These are phyloP conservation scores for Begonia peltatifolia DNA, from an alignment of 306 rosid species.

Conservation along the genomic window DNA sequence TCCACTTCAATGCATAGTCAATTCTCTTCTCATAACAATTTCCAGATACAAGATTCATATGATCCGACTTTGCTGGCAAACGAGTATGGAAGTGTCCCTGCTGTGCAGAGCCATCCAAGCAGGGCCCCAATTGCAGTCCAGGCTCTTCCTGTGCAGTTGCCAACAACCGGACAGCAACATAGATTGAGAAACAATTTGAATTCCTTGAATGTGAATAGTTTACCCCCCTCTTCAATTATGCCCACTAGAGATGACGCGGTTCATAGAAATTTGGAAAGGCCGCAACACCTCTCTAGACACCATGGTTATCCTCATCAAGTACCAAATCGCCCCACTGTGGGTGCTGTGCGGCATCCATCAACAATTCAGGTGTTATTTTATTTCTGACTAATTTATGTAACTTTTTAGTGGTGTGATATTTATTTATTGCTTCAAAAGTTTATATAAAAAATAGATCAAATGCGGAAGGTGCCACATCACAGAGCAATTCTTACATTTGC, in stretches of 20 bases:
- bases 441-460: too few relatives aligned
- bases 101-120: constrained; percentile 15
- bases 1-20: constrained; percentile 32
- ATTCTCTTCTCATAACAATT: constrained; percentile 18
- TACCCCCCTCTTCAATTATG: constrained; percentile 31
- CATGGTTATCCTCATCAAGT: constrained; percentile 30
- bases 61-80: constrained; percentile 17
- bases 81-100: constrained; percentile 40
- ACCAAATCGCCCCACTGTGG: constrained; percentile 15
- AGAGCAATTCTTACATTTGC: too few relatives aligned
- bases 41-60: constrained; percentile 32
- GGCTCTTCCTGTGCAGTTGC: constrained; percentile 69
- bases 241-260: constrained; percentile 19
- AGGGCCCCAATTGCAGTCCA: constrained; percentile 64
- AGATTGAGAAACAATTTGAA: constrained; percentile 29
- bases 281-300: constrained; percentile 37
- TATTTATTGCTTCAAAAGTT: too few relatives aligned
- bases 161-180: constrained; percentile 23
- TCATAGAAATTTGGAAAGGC: constrained; percentile 47
- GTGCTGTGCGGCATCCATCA: constrained; percentile 26
- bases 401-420: too few relatives aligned
- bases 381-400: too few relatives aligned
- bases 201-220: constrained; percentile 19
- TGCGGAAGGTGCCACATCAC: too few relatives aligned
- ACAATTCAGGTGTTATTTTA: constrained; percentile 29